Evolutionary conservation across 73 alveolate species (phyloP), one percentile per base, ranked within the genome.

Genomic region (Paramecium tetraurelia): DNA sequence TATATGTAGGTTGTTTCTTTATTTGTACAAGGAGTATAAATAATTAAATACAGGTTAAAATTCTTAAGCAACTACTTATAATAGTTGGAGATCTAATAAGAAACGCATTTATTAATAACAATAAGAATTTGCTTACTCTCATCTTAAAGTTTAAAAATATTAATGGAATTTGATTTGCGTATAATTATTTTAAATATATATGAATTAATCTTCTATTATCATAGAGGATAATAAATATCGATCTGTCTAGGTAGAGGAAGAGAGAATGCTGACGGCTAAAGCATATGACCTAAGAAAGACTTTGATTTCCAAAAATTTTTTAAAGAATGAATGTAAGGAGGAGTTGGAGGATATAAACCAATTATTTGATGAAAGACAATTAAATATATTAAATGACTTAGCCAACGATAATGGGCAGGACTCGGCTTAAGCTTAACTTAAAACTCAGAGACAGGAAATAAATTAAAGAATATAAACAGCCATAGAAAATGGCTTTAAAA

Each of bases 311-410:
- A 72, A 40, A 72, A 1, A 72, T 10, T 3, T 20, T 33, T 38
- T 0, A 14, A 4, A 53, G 31, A 72, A 72, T 72, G 20, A 72
- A 12, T 4, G 21, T 44, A 24, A 44, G n/a, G 90, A 80, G 21
- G 43, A 44, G 29, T 7, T 80, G 27, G 76, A 80, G 21, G 90
- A 80, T 80, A 14, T 80, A 11, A 41, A 44, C 31, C 5, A 48
- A 44, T 20, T 80, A 21, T 80, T 80, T 80, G 75, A 80, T 80
- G 76, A 48, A 41, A 80, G 90, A 43, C n/a, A 80, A 46, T 80
- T 80, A 43, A 48, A 80, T 14, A 80, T 80, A 40, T 20, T 80
- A 22, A 80, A 80, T 46, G 90, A 80, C 22, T 63, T 80, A 33
- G 43, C 76, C 2, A 80, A 80, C 21, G 57, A 80, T 44, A 80